phyloP scores from a whole-genome alignment of 306 rosid species.

The Vicia faba region DNA sequence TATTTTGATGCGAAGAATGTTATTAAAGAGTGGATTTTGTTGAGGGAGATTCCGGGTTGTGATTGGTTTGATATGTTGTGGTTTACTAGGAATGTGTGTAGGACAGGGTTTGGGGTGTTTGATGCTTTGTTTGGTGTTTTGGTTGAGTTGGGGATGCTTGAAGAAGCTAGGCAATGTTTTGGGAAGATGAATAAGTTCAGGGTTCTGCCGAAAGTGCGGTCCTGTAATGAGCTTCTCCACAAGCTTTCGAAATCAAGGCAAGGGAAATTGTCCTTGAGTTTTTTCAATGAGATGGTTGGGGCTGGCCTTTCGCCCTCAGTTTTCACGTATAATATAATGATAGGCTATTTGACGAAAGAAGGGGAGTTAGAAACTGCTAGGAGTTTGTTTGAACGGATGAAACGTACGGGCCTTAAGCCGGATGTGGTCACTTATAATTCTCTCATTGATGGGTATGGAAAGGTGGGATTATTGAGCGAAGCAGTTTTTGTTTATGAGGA shows the following conservation, averaged over 20 bases:
- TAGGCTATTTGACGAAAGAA: conserved; percentile 66
- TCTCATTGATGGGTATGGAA: conserved; percentile 92
- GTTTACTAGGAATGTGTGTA: conserved; percentile 67
- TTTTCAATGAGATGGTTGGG: conserved; percentile 69
- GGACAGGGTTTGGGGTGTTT: conserved; percentile 67
- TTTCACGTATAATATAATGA: conserved; percentile 79
- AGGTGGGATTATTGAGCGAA: conserved; percentile 58
- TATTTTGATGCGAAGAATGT: conserved; percentile 57
- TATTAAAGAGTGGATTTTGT: conserved; percentile 62
- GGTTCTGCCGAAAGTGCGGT: conserved; percentile 74
- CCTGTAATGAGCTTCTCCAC: conserved; percentile 82
- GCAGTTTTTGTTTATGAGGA: conserved; percentile 59
- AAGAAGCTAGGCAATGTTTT: conserved; percentile 72
- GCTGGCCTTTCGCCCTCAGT: conserved; percentile 71
- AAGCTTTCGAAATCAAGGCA: conserved; percentile 66
- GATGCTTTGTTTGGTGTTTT: conserved; percentile 87
- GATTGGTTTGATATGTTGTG: conserved; percentile 75
- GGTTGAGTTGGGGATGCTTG: conserved; percentile 77
- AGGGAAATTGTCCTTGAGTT: conserved; percentile 48
- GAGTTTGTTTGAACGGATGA: conserved; percentile 71
- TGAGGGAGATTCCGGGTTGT: conserved; percentile 55
- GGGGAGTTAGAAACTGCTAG: conserved; percentile 72
- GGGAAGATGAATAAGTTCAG: conserved; percentile 66
- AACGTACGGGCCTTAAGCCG: conserved; percentile 57
- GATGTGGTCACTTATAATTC: conserved; percentile 84